Base-by-base conservation (phyloP, 176 grass and related monocot species). In the Cenchrus americanus region DNA sequence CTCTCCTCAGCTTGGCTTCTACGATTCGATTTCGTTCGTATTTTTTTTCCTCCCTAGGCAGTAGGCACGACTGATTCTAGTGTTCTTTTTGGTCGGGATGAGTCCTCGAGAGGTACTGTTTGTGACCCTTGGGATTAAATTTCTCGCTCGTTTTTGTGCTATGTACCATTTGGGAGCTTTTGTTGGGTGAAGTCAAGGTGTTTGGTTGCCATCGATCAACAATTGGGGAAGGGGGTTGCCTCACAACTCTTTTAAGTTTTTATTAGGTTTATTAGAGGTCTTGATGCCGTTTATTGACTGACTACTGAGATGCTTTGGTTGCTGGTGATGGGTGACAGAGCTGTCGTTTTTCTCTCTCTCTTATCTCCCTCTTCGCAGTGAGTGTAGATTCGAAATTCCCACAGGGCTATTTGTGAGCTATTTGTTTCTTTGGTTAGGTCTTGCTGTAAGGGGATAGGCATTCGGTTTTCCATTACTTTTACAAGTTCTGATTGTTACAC, bases 161-260 rank as follows among this genome's bases (percentile, higher is more conserved):
- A 19, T 37, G 54, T 12, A 55, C 26, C 52, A 74, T 51, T 12
- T 12, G 9, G 26, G 48, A 34, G 48, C 17, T 53, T 17, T 61
- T 63, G 42, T 15, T 47, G 8, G 21, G 12, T 26, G 14, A 15
- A 58, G 30, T 81, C 64, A 43, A 21, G 47, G 19, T 53, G 43
- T 67, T 80, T 15, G 10, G 48, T 57, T 69, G 78, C 21, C 21
- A 57, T 81, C 63, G 34, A 69, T n/a, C 63, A 57, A 57, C 40
- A 8, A 14, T 43, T 69, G 22, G 49, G 12, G 15, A 55, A 69
- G 14, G 14, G 24, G 14, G 47, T 73, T 73, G 26, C 7, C 41
- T 44, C 46, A 6, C 10, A 22, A 52, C 70, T 73, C 5, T 23
- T 55, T 15, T 13, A 68, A 40, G 30, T 37, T 68, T 68, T 23